Evolutionary conservation across 352 stramenopile genomes (phyloP).

Genomic region (Aphanomyces cochlioides): DNA sequence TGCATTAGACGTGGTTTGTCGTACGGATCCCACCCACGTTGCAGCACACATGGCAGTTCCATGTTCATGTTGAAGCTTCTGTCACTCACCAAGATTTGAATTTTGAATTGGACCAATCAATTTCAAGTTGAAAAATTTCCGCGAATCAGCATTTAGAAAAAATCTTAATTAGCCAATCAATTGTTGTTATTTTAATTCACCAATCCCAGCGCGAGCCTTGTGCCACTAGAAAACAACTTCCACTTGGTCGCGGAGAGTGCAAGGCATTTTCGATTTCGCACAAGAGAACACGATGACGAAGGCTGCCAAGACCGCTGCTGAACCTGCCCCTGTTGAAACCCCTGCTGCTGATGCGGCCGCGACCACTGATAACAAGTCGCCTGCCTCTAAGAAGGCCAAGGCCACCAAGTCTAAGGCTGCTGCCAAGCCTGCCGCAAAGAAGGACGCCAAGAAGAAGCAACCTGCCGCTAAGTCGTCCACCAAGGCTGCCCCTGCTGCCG

Average conservation of each 20-base stretch:
- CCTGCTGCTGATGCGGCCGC: constrained; percentile 24
- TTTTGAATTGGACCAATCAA: constrained; percentile 29
- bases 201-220: constrained; percentile 28
- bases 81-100: neutral
- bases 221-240: constrained; percentile 8
- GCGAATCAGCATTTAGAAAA: constrained; percentile 18
- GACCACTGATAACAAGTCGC: constrained; percentile 14
- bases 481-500: constrained; percentile 40
- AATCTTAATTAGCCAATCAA: constrained; percentile 19
- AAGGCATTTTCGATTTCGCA: constrained; percentile 29
- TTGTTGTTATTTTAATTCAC: constrained; percentile 1
- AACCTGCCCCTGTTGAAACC: constrained; percentile 23
- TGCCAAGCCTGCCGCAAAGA: constrained; percentile 20
- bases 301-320: constrained; percentile 17
- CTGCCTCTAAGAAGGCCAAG: constrained; percentile 30
- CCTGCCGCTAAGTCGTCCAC: constrained; percentile 16
- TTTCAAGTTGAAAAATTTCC: constrained; percentile 11
- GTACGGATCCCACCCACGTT: too few relatives aligned
- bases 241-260: neutral
- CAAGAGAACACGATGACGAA: constrained; percentile 19
- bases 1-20: too few relatives aligned
- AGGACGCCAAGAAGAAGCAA: neutral
- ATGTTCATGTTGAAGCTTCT: too few relatives aligned
- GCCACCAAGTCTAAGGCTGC: constrained; percentile 1
- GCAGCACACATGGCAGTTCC: too few relatives aligned